A percentile compares a stretch with the other conserved stretches of the same genome.
Conservation (phyloP, 306 rosid genomes). For the Vigna trinervia region DNA sequence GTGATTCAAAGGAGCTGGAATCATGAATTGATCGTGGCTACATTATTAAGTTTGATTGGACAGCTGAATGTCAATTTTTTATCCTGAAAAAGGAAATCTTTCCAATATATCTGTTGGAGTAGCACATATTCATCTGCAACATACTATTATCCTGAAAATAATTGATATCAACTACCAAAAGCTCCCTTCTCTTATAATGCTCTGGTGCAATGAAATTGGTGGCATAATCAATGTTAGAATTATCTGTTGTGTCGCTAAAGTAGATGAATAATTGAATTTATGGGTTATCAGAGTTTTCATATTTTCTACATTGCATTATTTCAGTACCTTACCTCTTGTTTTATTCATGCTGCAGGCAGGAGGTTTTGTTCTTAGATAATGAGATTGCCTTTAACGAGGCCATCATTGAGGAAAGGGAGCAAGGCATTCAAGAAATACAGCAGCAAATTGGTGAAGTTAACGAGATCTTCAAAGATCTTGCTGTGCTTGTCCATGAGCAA, state of each 20-base stretch:
- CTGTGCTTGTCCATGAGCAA: slow-evolving; percentile 95
- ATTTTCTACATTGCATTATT: slow-evolving; percentile 16
- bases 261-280: slow-evolving; percentile 1
- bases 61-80: not conserved
- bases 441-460: slow-evolving; percentile 95
- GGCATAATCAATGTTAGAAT: slow-evolving; percentile 22
- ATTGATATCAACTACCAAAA: not conserved
- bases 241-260: slow-evolving; percentile 17
- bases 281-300: slow-evolving; percentile 14
- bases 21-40: not conserved
- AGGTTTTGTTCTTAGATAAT: slow-evolving; percentile 84
- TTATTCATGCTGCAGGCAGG: slow-evolving; percentile 74
- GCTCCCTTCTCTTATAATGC: not conserved
- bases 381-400: slow-evolving; percentile 97
- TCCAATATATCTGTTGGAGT: slow-evolving; percentile 22
- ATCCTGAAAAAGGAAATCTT: not conserved
- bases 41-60: slow-evolving; percentile 7
- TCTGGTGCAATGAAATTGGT: slow-evolving; percentile 30
- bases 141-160: slow-evolving; percentile 9
- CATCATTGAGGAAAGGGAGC: slow-evolving; percentile 95
- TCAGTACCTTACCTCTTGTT: slow-evolving; percentile 32
- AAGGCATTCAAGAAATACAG: slow-evolving; percentile 97
- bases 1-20: slow-evolving; percentile 25
- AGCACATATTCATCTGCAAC: slow-evolving; percentile 46
- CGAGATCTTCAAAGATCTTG: slow-evolving; percentile 96